Conservation (phyloP, 2,329 filamentous ascomycete species). For the Ophiostoma piceae region DNA sequence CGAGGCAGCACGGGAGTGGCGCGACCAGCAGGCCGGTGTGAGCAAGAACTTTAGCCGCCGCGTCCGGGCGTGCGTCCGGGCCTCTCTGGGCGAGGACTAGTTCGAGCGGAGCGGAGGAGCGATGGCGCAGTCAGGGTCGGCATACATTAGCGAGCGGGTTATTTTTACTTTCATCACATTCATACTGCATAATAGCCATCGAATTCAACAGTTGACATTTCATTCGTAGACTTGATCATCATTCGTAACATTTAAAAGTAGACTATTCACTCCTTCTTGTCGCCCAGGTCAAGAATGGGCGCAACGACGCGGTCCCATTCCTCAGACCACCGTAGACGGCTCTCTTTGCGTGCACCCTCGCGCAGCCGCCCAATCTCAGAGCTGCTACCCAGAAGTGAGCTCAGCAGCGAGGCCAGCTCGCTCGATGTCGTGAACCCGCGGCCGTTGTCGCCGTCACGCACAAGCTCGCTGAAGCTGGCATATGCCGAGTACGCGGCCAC, state of each 20-base stretch:
- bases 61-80: slow-evolving; percentile 72
- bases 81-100: slow-evolving; percentile 68
- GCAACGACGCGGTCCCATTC: slow-evolving; percentile 87
- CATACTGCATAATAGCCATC: neutral
- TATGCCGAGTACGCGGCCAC: slow-evolving; percentile 83
- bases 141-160: neutral
- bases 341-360: slow-evolving; percentile 66
- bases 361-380: slow-evolving; percentile 42
- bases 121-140: neutral
- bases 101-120: neutral
- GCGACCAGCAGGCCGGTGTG: slow-evolving; percentile 63
- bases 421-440: slow-evolving; percentile 70
- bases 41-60: slow-evolving; percentile 69
- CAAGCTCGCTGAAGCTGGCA: slow-evolving; percentile 84
- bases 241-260: neutral
- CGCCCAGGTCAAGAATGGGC: slow-evolving; percentile 54
- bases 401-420: slow-evolving; percentile 59
- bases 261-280: neutral
- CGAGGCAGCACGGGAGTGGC: slow-evolving; percentile 82
- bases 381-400: slow-evolving; percentile 52
- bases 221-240: neutral
- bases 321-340: slow-evolving; percentile 75
- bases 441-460: slow-evolving; percentile 81
- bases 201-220: neutral
- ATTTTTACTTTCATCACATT: neutral